phyloP scores from a whole-genome alignment of 768 basidiomycete genomes.

The Mycena filopes region DNA sequence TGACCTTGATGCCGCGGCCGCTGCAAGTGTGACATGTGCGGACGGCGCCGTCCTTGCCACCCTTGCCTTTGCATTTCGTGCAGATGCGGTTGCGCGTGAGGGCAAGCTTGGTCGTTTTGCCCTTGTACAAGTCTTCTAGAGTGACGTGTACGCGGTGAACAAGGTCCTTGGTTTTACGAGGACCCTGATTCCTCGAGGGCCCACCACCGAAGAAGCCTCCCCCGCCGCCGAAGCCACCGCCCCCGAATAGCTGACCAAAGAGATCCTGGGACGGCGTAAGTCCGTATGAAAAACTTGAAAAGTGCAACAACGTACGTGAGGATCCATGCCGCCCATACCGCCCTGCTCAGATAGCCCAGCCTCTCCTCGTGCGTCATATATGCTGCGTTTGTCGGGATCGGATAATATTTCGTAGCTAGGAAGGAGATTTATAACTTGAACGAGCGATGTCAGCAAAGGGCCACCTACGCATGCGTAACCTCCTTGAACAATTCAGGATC shows the following conservation, averaged over 20 bases:
- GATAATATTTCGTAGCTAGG: constrained; percentile 92
- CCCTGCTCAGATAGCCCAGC: constrained; percentile 89
- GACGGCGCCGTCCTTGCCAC: constrained; percentile 97
- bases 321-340: constrained; percentile 96
- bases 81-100: constrained; percentile 96
- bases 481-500: constrained; percentile 98
- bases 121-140: constrained; percentile 99
- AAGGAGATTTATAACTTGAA: constrained; percentile 9
- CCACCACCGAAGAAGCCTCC: constrained; percentile 83
- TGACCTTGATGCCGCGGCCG: constrained; percentile 92
- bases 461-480: constrained; percentile 91
- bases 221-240: constrained; percentile 87
- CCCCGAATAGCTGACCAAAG: constrained; percentile 96
- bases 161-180: constrained; percentile 97
- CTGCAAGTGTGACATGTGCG: constrained; percentile 79
- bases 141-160: constrained; percentile 96
- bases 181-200: constrained; percentile 68
- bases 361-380: constrained; percentile 94
- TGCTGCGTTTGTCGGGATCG: constrained; percentile 80
- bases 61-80: constrained; percentile 92
- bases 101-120: constrained; percentile 98
- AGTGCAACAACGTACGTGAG: constrained; percentile 68
- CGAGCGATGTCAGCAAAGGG: constrained; percentile 14
- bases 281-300: background rate
- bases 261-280: constrained; percentile 69